These are phyloP conservation scores for Paecilomyces formosus DNA, from an alignment of 2,329 filamentous ascomycete species.

Conservation along the genomic window DNA sequence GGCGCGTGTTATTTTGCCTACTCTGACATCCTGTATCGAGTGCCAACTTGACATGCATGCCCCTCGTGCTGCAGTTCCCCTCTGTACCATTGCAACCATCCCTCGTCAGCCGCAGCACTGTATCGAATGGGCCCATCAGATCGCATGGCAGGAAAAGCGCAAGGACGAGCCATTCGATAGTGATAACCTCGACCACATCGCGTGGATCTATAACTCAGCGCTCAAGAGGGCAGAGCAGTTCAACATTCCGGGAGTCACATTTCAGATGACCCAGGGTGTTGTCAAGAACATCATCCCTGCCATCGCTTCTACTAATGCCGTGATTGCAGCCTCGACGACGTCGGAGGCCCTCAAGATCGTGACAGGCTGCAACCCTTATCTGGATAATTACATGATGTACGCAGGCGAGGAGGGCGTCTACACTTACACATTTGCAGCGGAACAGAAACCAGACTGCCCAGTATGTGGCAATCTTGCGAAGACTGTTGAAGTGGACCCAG, in stretches of 20 bases:
- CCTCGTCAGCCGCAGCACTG: slow-evolving; percentile 96
- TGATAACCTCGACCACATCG: slow-evolving; percentile 92
- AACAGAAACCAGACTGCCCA: slow-evolving; percentile 89
- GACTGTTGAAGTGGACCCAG: slow-evolving; percentile 62
- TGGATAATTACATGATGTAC: slow-evolving; percentile 99
- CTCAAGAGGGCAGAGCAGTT: slow-evolving; percentile 76
- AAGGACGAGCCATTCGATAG: slow-evolving; percentile 83
- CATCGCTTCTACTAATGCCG: slow-evolving; percentile 95
- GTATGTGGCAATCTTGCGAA: slow-evolving; percentile 83
- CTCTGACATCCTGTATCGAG: slow-evolving; percentile 92
- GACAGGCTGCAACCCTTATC: slow-evolving; percentile 69
- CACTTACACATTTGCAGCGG: slow-evolving; percentile 93
- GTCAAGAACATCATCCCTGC: slow-evolving; percentile 99
- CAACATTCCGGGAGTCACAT: slow-evolving; percentile 85
- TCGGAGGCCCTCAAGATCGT: slow-evolving; percentile 96
- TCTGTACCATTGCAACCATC: slow-evolving; percentile 94
- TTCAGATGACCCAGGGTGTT: slow-evolving; percentile 91
- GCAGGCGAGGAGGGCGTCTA: slow-evolving; percentile 93
- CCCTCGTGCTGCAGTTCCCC: slow-evolving; percentile 88
- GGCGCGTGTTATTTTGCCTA: slow-evolving; percentile 82
- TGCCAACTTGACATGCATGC: slow-evolving; percentile 98
- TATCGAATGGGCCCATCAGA: slow-evolving; percentile 97
- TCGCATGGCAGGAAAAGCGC: slow-evolving; percentile 86
- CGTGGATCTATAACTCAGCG: slow-evolving; percentile 89
- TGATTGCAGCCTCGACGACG: slow-evolving; percentile 90